Evolutionary conservation across 164 flowering plant species (phyloP).

Genomic region (Saururus chinensis): DNA sequence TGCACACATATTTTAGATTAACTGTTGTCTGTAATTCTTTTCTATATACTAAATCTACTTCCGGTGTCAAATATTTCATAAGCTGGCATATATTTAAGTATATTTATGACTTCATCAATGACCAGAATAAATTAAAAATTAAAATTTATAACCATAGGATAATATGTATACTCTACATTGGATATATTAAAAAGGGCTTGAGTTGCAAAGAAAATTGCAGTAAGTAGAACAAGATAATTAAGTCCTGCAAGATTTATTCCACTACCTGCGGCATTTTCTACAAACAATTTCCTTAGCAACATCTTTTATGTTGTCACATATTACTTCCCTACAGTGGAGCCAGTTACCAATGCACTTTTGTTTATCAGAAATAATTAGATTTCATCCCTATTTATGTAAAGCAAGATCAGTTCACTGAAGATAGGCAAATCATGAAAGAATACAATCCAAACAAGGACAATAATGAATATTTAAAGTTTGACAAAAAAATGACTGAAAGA

Average conservation of each 20-base stretch:
- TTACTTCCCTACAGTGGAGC: conserved; percentile 71
- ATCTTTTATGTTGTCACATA: conserved; percentile 24
- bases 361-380: conserved; percentile 20
- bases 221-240: not conserved
- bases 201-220: not conserved
- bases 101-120: no score
- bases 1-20: no score
- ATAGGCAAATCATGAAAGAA: no score
- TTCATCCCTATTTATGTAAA: conserved; percentile 22
- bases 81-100: no score
- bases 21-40: no score
- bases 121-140: no score
- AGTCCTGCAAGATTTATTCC: not conserved
- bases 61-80: no score
- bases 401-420: not conserved
- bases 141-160: no score
- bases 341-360: conserved; percentile 59
- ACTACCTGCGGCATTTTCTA: conserved; percentile 97
- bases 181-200: not conserved
- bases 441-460: no score
- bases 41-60: no score
- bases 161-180: conserved; percentile 3
- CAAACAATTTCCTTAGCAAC: conserved; percentile 44
- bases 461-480: no score
- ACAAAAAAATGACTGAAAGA: no score